phyloP scores from a whole-genome alignment of 805 yeast genomes.

The Middelhovenomyces tepae region DNA sequence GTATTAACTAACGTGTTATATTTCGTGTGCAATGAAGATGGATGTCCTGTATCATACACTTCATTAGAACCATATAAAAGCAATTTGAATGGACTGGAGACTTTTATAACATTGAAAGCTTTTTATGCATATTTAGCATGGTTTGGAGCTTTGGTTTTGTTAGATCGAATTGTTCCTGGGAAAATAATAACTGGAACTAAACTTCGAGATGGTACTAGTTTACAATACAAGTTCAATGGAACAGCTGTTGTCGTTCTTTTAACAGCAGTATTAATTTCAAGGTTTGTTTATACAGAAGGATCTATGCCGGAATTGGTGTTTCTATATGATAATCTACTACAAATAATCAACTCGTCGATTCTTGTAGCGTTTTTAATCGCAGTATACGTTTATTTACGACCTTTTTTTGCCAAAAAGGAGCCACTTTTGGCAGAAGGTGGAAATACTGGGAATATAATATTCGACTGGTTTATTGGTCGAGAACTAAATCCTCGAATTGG shows the following conservation, averaged over 20 bases:
- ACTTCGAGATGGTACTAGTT: slow-evolving; percentile 65
- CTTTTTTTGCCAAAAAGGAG: slow-evolving; percentile 41
- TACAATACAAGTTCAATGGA: slow-evolving; percentile 80
- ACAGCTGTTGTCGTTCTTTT: slow-evolving; percentile 39
- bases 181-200: slow-evolving; percentile 51
- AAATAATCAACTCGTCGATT: slow-evolving; percentile 54
- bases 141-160: slow-evolving; percentile 55
- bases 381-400: slow-evolving; percentile 49
- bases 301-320: slow-evolving; percentile 71
- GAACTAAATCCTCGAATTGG: slow-evolving; percentile 90
- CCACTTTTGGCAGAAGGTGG: slow-evolving; percentile 80
- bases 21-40: slow-evolving; percentile 48
- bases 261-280: slow-evolving; percentile 35
- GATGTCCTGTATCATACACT: slow-evolving; percentile 24
- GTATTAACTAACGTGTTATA: slow-evolving; percentile 49
- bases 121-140: slow-evolving; percentile 64
- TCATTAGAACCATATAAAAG: slow-evolving; percentile 12
- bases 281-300: slow-evolving; percentile 45
- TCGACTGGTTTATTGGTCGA: slow-evolving; percentile 96
- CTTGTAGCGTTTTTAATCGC: slow-evolving; percentile 59
- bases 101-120: slow-evolving; percentile 26
- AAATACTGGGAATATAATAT: slow-evolving; percentile 62
- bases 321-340: slow-evolving; percentile 58
- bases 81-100: slow-evolving; percentile 7
- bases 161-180: slow-evolving; percentile 66